Percentiles rank a stretch among this genome's conserved stretches.
Conservation (phyloP, 805 yeast genomes). For the Starmera caribaea region DNA sequence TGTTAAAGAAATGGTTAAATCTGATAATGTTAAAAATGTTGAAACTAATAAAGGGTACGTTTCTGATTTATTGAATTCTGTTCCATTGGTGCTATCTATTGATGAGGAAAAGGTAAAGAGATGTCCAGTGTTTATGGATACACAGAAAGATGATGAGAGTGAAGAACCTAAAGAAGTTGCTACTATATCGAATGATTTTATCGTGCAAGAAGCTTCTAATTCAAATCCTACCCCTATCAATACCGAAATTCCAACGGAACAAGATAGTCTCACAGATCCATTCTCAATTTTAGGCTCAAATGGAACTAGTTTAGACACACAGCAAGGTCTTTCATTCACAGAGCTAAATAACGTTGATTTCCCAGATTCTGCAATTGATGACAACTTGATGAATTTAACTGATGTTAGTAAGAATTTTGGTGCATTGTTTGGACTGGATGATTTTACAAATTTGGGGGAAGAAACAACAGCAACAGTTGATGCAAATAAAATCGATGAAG, state of each 20-base stretch:
- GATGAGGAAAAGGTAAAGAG: conserved; percentile 12
- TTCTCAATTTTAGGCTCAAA: too few species aligned
- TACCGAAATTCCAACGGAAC: too few species aligned
- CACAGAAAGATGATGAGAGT: too few species aligned
- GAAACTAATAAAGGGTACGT: conserved; percentile 15
- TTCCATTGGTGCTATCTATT: conserved; percentile 12
- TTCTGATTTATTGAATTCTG: conserved; percentile 14
- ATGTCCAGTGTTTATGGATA: background rate
- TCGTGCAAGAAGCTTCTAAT: too few species aligned
- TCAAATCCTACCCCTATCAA: too few species aligned
- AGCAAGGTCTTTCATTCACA: too few species aligned
- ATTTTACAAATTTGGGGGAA: background rate
- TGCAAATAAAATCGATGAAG: background rate
- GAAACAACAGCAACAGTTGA: too few species aligned
- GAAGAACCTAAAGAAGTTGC: too few species aligned
- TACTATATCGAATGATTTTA: too few species aligned
- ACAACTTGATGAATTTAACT: conserved; percentile 3
- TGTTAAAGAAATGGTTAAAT: conserved; percentile 14
- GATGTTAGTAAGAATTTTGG: conserved; percentile 10
- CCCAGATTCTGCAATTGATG: background rate
- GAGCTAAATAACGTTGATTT: background rate
- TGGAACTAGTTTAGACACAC: too few species aligned
- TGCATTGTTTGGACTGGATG: conserved; percentile 4
- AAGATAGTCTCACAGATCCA: too few species aligned
- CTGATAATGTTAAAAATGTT: conserved; percentile 11